Evolutionary conservation across 176 grass and related monocot species (phyloP).

Genomic region (Pharus latifolius): DNA sequence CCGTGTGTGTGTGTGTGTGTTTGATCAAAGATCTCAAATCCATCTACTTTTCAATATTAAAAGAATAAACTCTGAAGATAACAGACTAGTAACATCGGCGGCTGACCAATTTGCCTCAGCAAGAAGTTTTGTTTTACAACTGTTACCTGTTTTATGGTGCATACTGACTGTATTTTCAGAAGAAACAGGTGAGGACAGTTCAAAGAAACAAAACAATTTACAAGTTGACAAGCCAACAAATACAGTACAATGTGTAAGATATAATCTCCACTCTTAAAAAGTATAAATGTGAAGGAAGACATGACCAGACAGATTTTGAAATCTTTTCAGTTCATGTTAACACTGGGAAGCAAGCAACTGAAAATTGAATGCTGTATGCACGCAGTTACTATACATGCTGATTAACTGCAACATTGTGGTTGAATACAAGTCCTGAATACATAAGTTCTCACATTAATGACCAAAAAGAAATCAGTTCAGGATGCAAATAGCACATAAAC

Average conservation of each 20-base stretch:
- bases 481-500: too few relatives aligned
- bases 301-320: neutral
- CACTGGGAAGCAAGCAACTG: neutral
- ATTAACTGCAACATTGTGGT: neutral
- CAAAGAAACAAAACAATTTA: neutral
- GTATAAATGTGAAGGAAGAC: neutral
- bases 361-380: neutral
- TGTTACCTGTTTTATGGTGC: neutral
- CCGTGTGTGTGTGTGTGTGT: neutral
- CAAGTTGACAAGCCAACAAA: too few relatives aligned
- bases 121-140: neutral
- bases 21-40: neutral
- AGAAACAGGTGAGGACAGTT: neutral
- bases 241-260: neutral
- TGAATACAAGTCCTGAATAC: neutral
- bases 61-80: neutral
- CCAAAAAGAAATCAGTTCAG: too few relatives aligned
- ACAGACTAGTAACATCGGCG: neutral
- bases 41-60: conserved; percentile 1
- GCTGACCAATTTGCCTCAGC: neutral
- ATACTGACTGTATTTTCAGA: neutral
- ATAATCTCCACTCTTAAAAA: neutral
- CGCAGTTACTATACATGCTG: neutral
- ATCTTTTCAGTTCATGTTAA: neutral
- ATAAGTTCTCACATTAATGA: neutral